A percentile compares a stretch with the other conserved stretches of the same genome.
These are phyloP conservation scores for Vitis vinifera DNA, from an alignment of 164 flowering plant species.

Conservation along the genomic window DNA sequence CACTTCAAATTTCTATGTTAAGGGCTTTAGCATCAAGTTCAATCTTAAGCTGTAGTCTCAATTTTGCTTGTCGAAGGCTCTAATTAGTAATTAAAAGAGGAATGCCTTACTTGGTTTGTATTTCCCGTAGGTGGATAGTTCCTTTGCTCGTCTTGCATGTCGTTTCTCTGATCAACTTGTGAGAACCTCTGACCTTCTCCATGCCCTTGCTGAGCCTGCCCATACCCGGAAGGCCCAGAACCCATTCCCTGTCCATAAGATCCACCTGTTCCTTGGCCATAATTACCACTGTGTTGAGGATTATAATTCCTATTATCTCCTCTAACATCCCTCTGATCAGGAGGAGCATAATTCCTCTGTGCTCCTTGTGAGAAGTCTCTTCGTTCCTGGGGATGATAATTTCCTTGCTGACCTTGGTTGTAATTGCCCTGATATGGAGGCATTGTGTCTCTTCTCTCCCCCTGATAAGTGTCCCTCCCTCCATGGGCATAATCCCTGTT, in stretches of 20 bases:
- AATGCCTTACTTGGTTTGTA: slow-evolving; percentile 25
- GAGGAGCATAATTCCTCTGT: slow-evolving; percentile 29
- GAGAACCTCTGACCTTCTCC: slow-evolving; percentile 25
- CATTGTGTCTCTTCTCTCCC: slow-evolving; percentile 28
- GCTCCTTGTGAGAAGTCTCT: slow-evolving; percentile 26
- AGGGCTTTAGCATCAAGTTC: too few relatives aligned
- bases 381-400: slow-evolving; percentile 22
- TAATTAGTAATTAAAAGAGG: neutral
- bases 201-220: slow-evolving; percentile 23
- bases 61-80: neutral
- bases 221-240: slow-evolving; percentile 18
- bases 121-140: slow-evolving; percentile 23
- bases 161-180: slow-evolving; percentile 21
- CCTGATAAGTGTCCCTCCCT: slow-evolving; percentile 10
- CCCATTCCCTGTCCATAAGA: slow-evolving; percentile 10
- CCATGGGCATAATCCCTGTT: too few relatives aligned
- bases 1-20: too few relatives aligned
- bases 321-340: slow-evolving; percentile 28
- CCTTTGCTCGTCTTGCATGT: slow-evolving; percentile 24
- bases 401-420: slow-evolving; percentile 31
- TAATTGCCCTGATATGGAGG: slow-evolving; percentile 30
- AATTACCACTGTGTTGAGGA: slow-evolving; percentile 24
- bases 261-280: slow-evolving; percentile 24
- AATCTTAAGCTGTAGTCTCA: too few relatives aligned
- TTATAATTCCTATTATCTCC: slow-evolving; percentile 30